Evolutionary conservation across 164 flowering plant species (phyloP).

Genomic region (Sextonia rubra): DNA sequence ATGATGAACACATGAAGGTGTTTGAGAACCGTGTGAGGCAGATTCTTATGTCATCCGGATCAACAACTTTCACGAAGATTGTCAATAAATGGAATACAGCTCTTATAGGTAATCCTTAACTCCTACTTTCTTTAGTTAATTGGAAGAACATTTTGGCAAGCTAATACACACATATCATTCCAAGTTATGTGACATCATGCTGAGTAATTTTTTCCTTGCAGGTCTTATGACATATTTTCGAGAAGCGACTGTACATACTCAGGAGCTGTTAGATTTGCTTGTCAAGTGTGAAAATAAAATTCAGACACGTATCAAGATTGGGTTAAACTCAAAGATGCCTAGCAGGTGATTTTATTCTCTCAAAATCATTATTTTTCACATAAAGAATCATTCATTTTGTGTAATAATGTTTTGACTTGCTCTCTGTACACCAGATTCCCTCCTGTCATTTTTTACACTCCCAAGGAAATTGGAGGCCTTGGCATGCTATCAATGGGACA

Average conservation of each 20-base stretch:
- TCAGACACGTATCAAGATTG: constrained; percentile 98
- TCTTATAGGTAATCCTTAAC: constrained; percentile 57
- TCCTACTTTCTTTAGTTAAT: background rate
- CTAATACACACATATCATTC: background rate
- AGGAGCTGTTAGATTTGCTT: constrained; percentile 90
- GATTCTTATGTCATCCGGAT: constrained; percentile 99
- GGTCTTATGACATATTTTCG: constrained; percentile 99
- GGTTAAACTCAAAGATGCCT: constrained; percentile 98
- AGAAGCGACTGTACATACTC: constrained; percentile 99
- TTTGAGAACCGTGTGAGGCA: constrained; percentile 99
- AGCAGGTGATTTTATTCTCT: constrained; percentile 56
- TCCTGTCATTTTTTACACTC: constrained; percentile 97
- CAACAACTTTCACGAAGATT: constrained; percentile 95
- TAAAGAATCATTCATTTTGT: background rate
- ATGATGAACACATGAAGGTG: constrained; percentile 98
- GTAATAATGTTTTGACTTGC: background rate
- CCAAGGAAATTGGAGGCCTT: constrained; percentile 99
- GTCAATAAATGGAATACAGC: constrained; percentile 99
- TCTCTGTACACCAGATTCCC: constrained; percentile 58
- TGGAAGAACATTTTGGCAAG: background rate
- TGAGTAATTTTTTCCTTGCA: constrained; percentile 20
- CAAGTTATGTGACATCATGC: background rate
- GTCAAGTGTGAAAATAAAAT: constrained; percentile 99
- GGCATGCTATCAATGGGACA: constrained; percentile 99
- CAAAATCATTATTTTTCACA: background rate